phyloP scores from a whole-genome alignment of 2,329 filamentous ascomycete genomes.

The Colletotrichum tanaceti region DNA sequence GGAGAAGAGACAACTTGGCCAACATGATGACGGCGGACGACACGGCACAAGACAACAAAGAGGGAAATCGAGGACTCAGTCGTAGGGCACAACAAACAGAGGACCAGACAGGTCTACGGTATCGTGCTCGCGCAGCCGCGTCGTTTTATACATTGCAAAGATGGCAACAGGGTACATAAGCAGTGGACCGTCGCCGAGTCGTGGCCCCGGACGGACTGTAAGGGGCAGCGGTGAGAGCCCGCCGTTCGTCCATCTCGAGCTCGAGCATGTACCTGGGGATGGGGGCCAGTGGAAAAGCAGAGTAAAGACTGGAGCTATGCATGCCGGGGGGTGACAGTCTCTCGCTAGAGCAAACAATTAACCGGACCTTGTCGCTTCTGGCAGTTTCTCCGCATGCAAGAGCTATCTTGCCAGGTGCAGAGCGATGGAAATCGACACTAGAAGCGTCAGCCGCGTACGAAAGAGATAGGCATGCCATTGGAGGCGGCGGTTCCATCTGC shows the following conservation, averaged over 20 bases:
- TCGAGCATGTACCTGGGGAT: background rate
- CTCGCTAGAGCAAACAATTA: conserved; percentile 24
- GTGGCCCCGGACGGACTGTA: conserved; percentile 16
- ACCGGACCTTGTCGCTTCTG: conserved; percentile 23
- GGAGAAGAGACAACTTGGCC: conserved; percentile 39
- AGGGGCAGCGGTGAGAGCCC: conserved; percentile 23
- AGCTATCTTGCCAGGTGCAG: conserved; percentile 21
- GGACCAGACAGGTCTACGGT: background rate
- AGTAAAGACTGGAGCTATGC: background rate
- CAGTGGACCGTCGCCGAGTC: conserved; percentile 27
- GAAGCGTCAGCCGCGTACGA: conserved; percentile 6
- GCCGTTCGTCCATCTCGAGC: background rate
- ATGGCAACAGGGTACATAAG: background rate
- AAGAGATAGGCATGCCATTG: conserved; percentile 1
- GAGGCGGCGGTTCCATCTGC: conserved; percentile 16
- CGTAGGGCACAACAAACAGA: conserved; percentile 16
- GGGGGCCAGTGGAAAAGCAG: conserved; percentile 17
- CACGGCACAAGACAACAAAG: conserved; percentile 3
- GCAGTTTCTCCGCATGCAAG: conserved; percentile 25
- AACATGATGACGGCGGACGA: conserved; percentile 38
- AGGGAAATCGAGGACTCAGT: conserved; percentile 28
- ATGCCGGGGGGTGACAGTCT: conserved; percentile 19
- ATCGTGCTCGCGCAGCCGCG: conserved; percentile 8
- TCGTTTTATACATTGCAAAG: conserved; percentile 35
- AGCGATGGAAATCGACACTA: conserved; percentile 14